These are phyloP conservation scores for Xylariaceae sp. DNA, from an alignment of 2,329 filamentous ascomycete genomes.

Conservation along the genomic window DNA sequence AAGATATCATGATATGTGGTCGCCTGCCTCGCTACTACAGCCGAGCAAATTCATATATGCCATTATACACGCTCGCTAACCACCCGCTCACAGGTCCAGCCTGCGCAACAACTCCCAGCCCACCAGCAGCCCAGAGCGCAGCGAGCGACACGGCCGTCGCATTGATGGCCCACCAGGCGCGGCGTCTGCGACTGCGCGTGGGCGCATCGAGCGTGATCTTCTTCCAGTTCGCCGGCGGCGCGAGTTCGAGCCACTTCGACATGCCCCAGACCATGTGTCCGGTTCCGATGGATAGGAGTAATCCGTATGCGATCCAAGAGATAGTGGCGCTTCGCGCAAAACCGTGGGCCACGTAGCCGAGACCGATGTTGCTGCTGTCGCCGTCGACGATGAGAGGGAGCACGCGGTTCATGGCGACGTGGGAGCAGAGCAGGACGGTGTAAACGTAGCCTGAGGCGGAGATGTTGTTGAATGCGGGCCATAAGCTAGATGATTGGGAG, in stretches of 20 bases:
- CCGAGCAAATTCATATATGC: constrained; percentile 46
- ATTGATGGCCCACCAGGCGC: constrained; percentile 68
- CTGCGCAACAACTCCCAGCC: constrained; percentile 69
- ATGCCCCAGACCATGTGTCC: constrained; percentile 81
- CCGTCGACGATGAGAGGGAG: constrained; percentile 74
- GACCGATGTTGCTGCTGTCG: constrained; percentile 76
- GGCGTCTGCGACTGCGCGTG: constrained; percentile 51
- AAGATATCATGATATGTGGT: neutral
- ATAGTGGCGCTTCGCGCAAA: constrained; percentile 60
- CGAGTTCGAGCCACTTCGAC: constrained; percentile 71
- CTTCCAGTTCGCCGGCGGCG: constrained; percentile 51
- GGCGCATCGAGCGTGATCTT: constrained; percentile 45
- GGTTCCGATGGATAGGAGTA: constrained; percentile 61
- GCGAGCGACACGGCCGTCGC: constrained; percentile 53
- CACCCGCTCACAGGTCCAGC: constrained; percentile 68
- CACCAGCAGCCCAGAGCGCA: constrained; percentile 74
- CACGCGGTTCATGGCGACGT: constrained; percentile 69
- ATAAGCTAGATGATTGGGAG: constrained; percentile 40
- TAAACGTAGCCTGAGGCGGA: constrained; percentile 69
- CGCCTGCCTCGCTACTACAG: neutral
- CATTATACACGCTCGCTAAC: constrained; percentile 75
- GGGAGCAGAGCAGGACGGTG: constrained; percentile 59
- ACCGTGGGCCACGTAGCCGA: constrained; percentile 80
- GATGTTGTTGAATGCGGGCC: constrained; percentile 68
- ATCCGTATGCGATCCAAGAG: constrained; percentile 63